phyloP scores from a whole-genome alignment of 129 eudicot genomes.

The Chrysanthemum seticuspe region DNA sequence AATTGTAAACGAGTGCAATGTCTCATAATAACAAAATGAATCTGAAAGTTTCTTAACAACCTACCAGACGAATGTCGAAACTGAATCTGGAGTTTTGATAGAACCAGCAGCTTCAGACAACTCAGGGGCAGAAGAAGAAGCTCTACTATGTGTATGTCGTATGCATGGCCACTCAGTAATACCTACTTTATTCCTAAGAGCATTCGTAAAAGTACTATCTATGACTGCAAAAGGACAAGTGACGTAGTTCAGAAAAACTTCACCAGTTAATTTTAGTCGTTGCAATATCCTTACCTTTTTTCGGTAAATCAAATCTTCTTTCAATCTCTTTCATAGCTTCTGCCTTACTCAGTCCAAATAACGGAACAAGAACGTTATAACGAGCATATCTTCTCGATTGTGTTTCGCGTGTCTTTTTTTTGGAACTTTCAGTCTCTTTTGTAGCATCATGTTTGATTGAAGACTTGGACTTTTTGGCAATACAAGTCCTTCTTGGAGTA shows the following conservation, averaged over 20 bases:
- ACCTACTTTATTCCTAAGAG: neutral
- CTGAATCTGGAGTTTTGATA: neutral
- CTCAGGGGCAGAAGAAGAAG: neutral
- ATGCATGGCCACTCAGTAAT: constrained; percentile 1
- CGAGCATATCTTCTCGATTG: neutral
- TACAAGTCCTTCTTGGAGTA: neutral
- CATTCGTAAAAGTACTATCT: neutral
- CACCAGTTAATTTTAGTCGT: neutral
- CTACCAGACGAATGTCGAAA: neutral
- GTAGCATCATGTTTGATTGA: too few species aligned
- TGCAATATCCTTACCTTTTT: neutral
- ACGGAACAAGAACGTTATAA: neutral
- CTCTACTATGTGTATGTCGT: neutral
- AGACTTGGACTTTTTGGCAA: neutral
- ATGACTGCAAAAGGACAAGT: neutral
- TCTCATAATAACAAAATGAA: neutral
- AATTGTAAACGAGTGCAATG: neutral
- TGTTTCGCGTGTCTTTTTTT: neutral
- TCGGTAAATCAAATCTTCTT: neutral
- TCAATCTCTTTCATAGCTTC: neutral
- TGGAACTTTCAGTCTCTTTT: too few species aligned
- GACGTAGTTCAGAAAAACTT: neutral
- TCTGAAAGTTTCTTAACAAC: neutral
- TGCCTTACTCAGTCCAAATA: constrained; percentile 1
- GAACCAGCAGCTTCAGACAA: neutral